A percentile compares a stretch with the other conserved stretches of the same genome.
Conservation (phyloP, 768 basidiomycete genomes). For the Leccinum truebloodii region DNA sequence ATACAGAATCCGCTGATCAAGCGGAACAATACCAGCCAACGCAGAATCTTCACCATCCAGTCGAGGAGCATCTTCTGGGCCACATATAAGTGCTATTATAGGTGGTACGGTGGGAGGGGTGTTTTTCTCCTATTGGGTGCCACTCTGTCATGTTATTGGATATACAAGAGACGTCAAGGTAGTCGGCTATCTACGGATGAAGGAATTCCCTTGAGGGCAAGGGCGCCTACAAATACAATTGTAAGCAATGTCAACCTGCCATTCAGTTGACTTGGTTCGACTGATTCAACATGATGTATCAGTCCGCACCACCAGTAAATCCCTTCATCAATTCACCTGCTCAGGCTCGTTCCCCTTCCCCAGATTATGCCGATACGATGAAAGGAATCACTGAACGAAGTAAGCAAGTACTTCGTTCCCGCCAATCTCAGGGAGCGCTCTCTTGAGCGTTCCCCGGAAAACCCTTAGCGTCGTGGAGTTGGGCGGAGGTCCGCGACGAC, state of each 20-base stretch:
- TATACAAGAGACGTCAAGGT: neutral
- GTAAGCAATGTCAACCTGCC: neutral
- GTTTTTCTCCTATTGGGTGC: neutral
- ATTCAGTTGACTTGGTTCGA: neutral
- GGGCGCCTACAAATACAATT: neutral
- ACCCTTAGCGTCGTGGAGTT: neutral
- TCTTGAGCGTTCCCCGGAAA: no score
- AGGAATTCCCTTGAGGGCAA: neutral
- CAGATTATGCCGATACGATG: neutral
- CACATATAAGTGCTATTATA: constrained; percentile 3
- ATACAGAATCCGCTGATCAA: no score
- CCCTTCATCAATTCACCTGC: neutral
- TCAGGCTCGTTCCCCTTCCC: neutral
- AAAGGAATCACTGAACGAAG: no score
- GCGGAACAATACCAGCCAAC: no score
- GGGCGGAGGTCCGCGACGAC: no score
- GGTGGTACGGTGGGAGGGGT: constrained; percentile 11
- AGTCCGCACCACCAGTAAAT: neutral
- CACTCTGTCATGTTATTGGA: neutral
- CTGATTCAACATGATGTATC: neutral
- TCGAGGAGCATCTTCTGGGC: neutral
- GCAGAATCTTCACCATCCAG: neutral
- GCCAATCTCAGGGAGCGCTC: no score
- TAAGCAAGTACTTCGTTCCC: no score
- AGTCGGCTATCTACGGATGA: neutral